These are phyloP conservation scores for Xylariaceae sp. DNA, from an alignment of 2,329 filamentous ascomycete genomes.

Conservation along the genomic window DNA sequence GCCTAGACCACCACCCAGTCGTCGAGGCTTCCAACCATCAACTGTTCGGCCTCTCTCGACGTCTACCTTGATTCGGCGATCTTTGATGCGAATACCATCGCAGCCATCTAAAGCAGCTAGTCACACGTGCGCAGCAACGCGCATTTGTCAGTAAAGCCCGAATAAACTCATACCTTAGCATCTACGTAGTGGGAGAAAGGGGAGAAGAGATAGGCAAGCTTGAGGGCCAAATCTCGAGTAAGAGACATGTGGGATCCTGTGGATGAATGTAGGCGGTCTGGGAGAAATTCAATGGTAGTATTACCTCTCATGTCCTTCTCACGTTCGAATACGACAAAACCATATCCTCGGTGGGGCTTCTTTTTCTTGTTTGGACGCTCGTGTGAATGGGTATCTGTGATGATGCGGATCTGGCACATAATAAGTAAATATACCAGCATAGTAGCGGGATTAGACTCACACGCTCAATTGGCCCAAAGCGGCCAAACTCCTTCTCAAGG, in stretches of 20 bases:
- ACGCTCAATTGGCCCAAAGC: slow-evolving; percentile 92
- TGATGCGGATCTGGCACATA: slow-evolving; percentile 75
- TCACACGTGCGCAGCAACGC: slow-evolving; percentile 62
- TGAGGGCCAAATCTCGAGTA: slow-evolving; percentile 62
- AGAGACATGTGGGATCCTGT: slow-evolving; percentile 43
- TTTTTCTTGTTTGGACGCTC: slow-evolving; percentile 77
- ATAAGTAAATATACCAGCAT: slow-evolving; percentile 15
- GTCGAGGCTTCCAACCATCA: slow-evolving; percentile 88
- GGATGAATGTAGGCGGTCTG: slow-evolving; percentile 39
- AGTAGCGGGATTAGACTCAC: slow-evolving; percentile 55
- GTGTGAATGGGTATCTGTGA: slow-evolving; percentile 74
- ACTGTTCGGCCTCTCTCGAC: slow-evolving; percentile 96
- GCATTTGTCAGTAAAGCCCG: slow-evolving; percentile 72
- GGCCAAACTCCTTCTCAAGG: slow-evolving; percentile 89
- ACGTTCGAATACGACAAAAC: slow-evolving; percentile 94
- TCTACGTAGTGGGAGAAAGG: slow-evolving; percentile 19
- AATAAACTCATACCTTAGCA: slow-evolving; percentile 56
- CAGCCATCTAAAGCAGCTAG: slow-evolving; percentile 86
- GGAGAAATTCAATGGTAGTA: slow-evolving; percentile 51
- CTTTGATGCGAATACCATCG: slow-evolving; percentile 92
- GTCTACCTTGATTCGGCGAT: slow-evolving; percentile 89
- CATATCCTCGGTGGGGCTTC: slow-evolving; percentile 87
- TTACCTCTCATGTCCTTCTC: slow-evolving; percentile 99
- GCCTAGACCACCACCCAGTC: slow-evolving; percentile 89
- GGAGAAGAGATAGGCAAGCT: slow-evolving; percentile 58